Evolutionary conservation across 164 flowering plant genomes (phyloP).

Genomic region (Echeveria elegans): DNA sequence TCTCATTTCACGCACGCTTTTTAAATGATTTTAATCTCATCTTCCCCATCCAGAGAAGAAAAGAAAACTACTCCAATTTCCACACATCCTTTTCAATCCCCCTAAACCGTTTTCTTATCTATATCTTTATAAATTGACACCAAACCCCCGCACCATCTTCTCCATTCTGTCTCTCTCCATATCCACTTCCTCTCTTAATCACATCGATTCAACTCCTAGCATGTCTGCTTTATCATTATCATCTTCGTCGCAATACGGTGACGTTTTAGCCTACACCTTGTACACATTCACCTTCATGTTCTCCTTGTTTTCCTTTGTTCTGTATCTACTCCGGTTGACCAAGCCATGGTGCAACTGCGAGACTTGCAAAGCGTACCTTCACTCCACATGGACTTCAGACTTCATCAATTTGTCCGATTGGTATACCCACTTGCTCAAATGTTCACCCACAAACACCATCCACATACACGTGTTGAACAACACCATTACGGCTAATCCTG

Average conservation of each 20-base stretch:
- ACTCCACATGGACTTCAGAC: conserved; percentile 2
- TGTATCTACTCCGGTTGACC: not conserved
- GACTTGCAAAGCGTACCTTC: not conserved
- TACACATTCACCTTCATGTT: conserved; percentile 11
- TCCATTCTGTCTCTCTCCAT: too few relatives aligned
- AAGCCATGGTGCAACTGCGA: conserved; percentile 7
- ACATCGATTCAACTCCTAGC: too few relatives aligned
- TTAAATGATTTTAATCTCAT: not conserved
- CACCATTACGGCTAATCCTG: conserved; percentile 27
- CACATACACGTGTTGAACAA: conserved; percentile 1
- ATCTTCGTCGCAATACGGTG: not conserved
- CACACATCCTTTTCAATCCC: not conserved
- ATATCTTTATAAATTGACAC: not conserved
- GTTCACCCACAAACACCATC: conserved; percentile 1
- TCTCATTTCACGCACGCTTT: conserved; percentile 1
- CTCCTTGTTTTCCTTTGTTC: not conserved
- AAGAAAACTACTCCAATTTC: not conserved
- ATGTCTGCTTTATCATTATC: too few relatives aligned
- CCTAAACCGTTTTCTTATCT: not conserved
- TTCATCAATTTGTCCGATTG: conserved; percentile 8
- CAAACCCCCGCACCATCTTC: not conserved
- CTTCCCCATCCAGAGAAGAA: too few relatives aligned
- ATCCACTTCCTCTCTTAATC: too few relatives aligned
- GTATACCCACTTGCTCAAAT: conserved; percentile 8
- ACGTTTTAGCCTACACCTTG: not conserved